Conservation (phyloP, 139 green algal genomes). For the Spirogloea muscicola region DNA sequence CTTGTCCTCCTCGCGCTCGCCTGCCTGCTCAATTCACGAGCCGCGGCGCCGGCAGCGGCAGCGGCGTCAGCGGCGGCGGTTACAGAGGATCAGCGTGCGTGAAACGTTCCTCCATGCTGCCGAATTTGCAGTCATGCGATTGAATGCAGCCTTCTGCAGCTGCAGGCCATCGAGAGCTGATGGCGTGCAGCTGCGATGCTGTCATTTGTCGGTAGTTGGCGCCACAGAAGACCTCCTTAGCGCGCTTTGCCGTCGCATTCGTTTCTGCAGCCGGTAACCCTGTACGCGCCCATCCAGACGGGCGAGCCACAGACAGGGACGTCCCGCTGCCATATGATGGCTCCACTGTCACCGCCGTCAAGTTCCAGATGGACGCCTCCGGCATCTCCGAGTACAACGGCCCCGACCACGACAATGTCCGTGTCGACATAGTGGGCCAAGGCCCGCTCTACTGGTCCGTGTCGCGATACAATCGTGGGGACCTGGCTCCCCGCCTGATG, state of each 20-base stretch:
- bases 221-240: neutral
- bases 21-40: neutral
- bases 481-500: constrained; percentile 23
- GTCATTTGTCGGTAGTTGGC: neutral
- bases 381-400: constrained; percentile 18
- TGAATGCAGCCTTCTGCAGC: no score
- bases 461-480: constrained; percentile 36
- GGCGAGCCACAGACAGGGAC: constrained; percentile 7
- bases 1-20: neutral
- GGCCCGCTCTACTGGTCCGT: constrained; percentile 22
- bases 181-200: neutral
- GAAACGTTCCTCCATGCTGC: no score
- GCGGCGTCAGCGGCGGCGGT: no score
- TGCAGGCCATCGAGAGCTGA: neutral
- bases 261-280: neutral
- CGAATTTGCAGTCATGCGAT: no score
- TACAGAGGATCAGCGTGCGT: no score
- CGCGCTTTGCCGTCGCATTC: neutral
- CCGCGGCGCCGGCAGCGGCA: neutral
- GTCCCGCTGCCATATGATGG: constrained; percentile 22
- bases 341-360: constrained; percentile 16
- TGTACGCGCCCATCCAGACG: neutral
- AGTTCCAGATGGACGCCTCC: constrained; percentile 35
- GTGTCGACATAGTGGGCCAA: constrained; percentile 39
- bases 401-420: constrained; percentile 33